Conservation (phyloP, 306 rosid species). For the Morella rubra region DNA sequence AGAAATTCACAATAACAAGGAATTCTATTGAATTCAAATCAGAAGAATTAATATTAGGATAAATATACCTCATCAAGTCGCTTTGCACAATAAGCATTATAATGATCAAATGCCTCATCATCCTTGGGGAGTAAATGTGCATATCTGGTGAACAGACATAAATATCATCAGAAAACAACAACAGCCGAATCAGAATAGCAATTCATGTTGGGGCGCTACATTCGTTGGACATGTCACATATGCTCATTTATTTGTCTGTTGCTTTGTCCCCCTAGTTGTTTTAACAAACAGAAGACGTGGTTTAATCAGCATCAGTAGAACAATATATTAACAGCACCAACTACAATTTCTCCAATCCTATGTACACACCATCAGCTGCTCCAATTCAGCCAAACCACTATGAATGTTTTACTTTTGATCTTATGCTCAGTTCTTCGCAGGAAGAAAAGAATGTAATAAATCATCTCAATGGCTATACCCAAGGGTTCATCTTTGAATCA, state of each 20-base stretch:
- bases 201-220: neutral
- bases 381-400: no score
- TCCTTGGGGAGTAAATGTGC: constrained; percentile 89
- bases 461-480: neutral
- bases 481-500: neutral
- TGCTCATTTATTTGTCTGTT: no score
- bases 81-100: constrained; percentile 71
- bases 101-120: constrained; percentile 88
- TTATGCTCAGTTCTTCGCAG: neutral
- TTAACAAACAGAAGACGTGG: neutral
- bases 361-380: neutral
- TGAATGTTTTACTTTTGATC: neutral
- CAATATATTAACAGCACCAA: neutral
- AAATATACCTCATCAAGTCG: constrained; percentile 88
- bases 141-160: constrained; percentile 45
- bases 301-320: neutral
- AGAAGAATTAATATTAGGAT: neutral
- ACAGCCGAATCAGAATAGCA: neutral
- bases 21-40: neutral
- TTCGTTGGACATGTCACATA: no score
- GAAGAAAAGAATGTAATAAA: neutral
- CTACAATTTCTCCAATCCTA: neutral
- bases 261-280: neutral
- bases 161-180: neutral
- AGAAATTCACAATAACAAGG: neutral